Base-by-base conservation (phyloP, 305 asterid species). In the Fraxinus dipetala region DNA sequence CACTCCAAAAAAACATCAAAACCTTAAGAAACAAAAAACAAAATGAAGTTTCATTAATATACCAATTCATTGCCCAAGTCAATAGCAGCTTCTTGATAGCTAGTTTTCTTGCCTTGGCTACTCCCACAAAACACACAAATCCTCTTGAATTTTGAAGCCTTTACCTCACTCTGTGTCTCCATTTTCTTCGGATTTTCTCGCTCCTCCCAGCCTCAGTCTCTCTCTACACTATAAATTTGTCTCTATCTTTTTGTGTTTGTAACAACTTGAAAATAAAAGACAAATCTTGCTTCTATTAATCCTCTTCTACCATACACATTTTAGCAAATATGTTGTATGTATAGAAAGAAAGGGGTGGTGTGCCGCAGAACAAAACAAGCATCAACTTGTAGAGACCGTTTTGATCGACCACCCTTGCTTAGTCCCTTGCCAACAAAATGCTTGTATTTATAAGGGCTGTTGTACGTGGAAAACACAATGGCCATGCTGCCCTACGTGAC, bases 111-210 rank as follows among this genome's bases (percentile, higher is more conserved):
- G 63, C 82, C 82, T 40, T 79, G 82, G 77, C 82, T 79, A 79
- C 82, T 79, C 43, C 82, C 82, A 79, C 82, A 79, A 36, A 79
- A 79, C n/a, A 79, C 82, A 79, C 82, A 79, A 40, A 79, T 69
- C 77, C 82, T 79, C 69, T 79, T 79, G 82, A 79, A 79, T 40
- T 79, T 79, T 14, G 82, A 79, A 14, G 4, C 48, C 67, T 79
- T 69, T 8, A 26, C 74, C 36, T 79, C 82, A 36, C 36, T 43
- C 76, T 24, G 65, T 36, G 32, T 78, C 75, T 78, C 81, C 77
- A 79, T 79, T 24, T 38, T 75, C 43, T 51, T 69, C 10, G 36
- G 48, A 6, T 77, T 14, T 28, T 56, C 73, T 54, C 72, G 7
- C n/a, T 43, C 79, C 61, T 67, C 74, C 11, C 36, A 26, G 20